Base-by-base conservation (phyloP, 768 basidiomycete species). In the Mycena latifolia region DNA sequence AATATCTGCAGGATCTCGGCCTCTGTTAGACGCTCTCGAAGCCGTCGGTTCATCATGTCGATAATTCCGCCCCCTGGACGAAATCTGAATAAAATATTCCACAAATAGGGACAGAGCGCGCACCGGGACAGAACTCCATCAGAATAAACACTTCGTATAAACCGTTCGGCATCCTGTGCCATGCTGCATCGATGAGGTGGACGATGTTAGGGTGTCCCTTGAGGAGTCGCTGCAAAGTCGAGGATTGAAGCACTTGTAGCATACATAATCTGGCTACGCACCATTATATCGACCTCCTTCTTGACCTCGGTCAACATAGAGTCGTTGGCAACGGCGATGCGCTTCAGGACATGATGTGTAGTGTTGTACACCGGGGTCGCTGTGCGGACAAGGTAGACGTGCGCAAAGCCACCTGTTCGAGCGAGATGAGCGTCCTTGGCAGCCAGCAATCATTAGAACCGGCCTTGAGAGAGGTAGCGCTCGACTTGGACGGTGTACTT, bases 221-320 rank as follows among this genome's bases (percentile, higher is more conserved):
- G 63, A 99, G 84, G 58, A 95, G 83, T 80, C 95, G 89, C 95
- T 97, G 79, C 65, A 73, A 41, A 48, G 48, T 50, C 59, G 72
- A 69, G 70, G 79, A 72, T 78, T 77, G 67, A 63, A 69, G 64
- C 74, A 55, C 50, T 48, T 65, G 39, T 51, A 68, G 20, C 59
- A 50, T 45, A n/a, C n/a, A n/a, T n/a, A n/a, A n/a, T n/a, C n/a
- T n/a, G n/a, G n/a, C n/a, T n/a, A 73, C 86, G 72, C 74, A 98
- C 98, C 98, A 99, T 99, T 69, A 99, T 94, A 74, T 99, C 96
- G 48, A 99, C 98, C 79, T 99, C 98, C 80, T 92, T 95, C 84
- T 94, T 93, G 46, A 99, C 97, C 73, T 98, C 96, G 15, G 89
- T 87, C 61, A 99, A 88, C 86, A 96, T 94, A 37, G 86, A 81